These are phyloP conservation scores for Ganoderma sinense DNA, from an alignment of 1,284 basidiomycete genomes.

Conservation along the genomic window DNA sequence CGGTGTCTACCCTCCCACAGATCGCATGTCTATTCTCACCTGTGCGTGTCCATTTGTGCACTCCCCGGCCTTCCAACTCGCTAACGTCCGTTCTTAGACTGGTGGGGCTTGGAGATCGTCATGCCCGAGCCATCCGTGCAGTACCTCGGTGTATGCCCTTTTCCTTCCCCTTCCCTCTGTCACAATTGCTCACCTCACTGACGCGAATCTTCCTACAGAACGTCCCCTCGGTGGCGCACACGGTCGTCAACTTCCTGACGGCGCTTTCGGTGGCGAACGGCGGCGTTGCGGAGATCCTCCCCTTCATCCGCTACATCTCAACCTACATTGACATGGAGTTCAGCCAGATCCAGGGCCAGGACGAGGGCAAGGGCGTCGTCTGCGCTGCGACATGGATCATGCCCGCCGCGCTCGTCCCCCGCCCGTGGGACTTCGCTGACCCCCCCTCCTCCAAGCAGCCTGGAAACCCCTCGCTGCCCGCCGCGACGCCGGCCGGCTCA, in stretches of 20 bases:
- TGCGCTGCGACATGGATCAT: slow-evolving; percentile 88
- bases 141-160: slow-evolving; percentile 58
- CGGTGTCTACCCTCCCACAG: slow-evolving; percentile 73
- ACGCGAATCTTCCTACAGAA: slow-evolving; percentile 44
- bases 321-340: slow-evolving; percentile 81
- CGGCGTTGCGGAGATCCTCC: slow-evolving; percentile 79
- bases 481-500: slow-evolving; percentile 14
- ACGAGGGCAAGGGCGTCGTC: slow-evolving; percentile 78
- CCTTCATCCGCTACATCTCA: slow-evolving; percentile 80
- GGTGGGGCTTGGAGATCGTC: slow-evolving; percentile 84
- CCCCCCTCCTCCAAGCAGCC: slow-evolving; percentile 35
- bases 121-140: slow-evolving; percentile 72
- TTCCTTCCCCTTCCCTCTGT: background rate
- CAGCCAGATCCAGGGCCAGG: slow-evolving; percentile 63
- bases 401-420: slow-evolving; percentile 78
- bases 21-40: slow-evolving; percentile 80
- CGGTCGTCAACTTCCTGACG: slow-evolving; percentile 75
- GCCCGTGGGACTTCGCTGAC: slow-evolving; percentile 77
- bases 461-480: slow-evolving; percentile 22
- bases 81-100: slow-evolving; percentile 54
- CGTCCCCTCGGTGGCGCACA: slow-evolving; percentile 65
- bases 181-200: background rate
- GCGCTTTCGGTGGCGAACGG: slow-evolving; percentile 71
- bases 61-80: background rate
- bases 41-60: slow-evolving; percentile 52